Evolutionary conservation across 495 filamentous ascomycete species (phyloP), one percentile per base, ranked within the genome.

Genomic region (Opeltia flavorubescens): DNA sequence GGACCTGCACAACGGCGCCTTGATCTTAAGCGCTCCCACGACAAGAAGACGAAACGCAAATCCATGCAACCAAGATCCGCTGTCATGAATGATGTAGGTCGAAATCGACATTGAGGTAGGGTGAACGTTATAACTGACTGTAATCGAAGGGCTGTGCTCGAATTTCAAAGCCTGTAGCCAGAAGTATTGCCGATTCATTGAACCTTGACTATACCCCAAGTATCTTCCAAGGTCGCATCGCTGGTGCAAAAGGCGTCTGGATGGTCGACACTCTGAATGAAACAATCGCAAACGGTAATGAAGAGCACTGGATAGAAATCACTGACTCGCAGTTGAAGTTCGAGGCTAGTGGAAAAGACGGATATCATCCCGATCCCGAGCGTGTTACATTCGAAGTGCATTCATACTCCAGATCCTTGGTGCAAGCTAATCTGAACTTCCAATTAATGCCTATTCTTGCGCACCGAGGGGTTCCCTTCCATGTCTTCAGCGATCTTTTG

Each of bases 241-340:
- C 80, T 2, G 78, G 83, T 5, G 84, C 86, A 1, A 95, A 96
- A 61, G 91, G 91, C 2, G 64, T 95, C 33, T 95, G 89, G 89
- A 76, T 89, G 62, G 69, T 89, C 13, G 77, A 81, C 51, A 67
- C 67, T 7, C 59, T 60, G 2, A 55, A 65, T 35, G 62, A 66
- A 44, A 33, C 63, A 47, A 5, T 66, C 72, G 48, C 57, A 58
- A 3, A 52, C 46, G 6, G 56, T 61, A 27, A 58, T 28, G 40
- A 46, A 4, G 57, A 67, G 0, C 63, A 71, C 7, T 94, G 83
- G 80, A 86, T 95, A 46, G 76, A 86, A 47, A 78, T 93, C 5
- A 81, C 74, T 2, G 70, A 78, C 4, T 89, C 83, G 0, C 89
- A 96, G 50, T 56, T 77, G 5, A 96, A 96, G 50, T 89, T 91